Conservation (phyloP, 164 flowering plant species). For the Hamamelis virginiana region DNA sequence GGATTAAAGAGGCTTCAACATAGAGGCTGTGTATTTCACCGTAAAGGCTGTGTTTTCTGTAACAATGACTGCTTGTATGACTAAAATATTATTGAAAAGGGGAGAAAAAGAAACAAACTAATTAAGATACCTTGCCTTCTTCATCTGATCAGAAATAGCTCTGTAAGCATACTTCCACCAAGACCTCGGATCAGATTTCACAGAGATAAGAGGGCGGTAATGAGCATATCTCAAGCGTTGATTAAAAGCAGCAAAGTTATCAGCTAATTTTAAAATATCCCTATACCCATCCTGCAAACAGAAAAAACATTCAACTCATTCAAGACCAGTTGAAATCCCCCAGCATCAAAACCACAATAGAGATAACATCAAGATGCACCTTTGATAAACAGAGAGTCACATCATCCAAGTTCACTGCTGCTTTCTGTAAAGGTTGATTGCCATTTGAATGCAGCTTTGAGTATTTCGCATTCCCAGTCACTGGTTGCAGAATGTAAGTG, state of each 20-base stretch:
- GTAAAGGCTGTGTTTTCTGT: too few species aligned
- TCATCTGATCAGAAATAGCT: conserved; percentile 73
- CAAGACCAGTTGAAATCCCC: neutral
- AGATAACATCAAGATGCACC: conserved; percentile 41
- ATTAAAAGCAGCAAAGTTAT: conserved; percentile 88
- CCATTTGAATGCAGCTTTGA: conserved; percentile 52
- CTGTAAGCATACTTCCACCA: conserved; percentile 96
- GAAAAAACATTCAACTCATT: neutral
- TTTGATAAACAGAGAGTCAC: conserved; percentile 89
- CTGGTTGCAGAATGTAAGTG: conserved; percentile 82
- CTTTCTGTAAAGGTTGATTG: conserved; percentile 71
- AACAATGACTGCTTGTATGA: too few species aligned
- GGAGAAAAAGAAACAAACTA: neutral
- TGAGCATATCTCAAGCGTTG: conserved; percentile 86
- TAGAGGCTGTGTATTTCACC: too few species aligned
- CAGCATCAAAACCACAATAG: neutral
- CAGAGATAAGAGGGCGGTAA: conserved; percentile 72
- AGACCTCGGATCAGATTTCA: conserved; percentile 68
- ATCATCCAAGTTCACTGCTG: conserved; percentile 84
- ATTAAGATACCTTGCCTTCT: conserved; percentile 77
- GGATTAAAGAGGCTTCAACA: too few species aligned
- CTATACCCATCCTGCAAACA: conserved; percentile 79
- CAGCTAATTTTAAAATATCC: conserved; percentile 81
- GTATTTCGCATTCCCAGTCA: conserved; percentile 89
- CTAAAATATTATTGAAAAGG: too few species aligned